These are phyloP conservation scores for Colletotrichum limetticola DNA, from an alignment of 2,329 filamentous ascomycete species.

Conservation along the genomic window DNA sequence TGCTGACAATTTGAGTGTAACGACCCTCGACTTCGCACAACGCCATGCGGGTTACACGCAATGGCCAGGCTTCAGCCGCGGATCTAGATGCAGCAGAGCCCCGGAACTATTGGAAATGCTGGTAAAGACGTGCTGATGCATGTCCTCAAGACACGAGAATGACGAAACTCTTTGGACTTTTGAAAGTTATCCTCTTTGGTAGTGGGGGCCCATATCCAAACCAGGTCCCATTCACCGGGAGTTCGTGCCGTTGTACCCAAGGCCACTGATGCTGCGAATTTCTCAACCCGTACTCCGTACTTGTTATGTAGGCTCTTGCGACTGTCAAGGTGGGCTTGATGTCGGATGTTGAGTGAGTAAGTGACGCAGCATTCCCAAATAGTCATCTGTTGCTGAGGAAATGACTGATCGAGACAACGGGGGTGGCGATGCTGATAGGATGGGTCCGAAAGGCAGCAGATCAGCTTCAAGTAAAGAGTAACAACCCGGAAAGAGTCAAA, in stretches of 20 bases:
- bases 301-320: neutral
- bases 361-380: neutral
- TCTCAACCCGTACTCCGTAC: neutral
- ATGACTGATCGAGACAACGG: slow-evolving; percentile 19
- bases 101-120: neutral
- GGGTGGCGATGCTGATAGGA: slow-evolving; percentile 22
- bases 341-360: slow-evolving; percentile 10
- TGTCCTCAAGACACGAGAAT: neutral
- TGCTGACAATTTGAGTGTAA: too few relatives aligned
- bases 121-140: neutral
- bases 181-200: neutral
- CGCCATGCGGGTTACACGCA: neutral
- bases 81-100: neutral
- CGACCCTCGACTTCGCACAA: neutral
- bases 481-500: neutral
- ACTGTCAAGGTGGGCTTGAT: slow-evolving; percentile 1
- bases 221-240: too few relatives aligned
- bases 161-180: neutral
- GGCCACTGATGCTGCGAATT: too few relatives aligned
- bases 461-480: neutral
- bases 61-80: neutral
- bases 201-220: neutral
- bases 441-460: neutral
- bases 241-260: too few relatives aligned
- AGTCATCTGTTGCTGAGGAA: neutral